phyloP scores from a whole-genome alignment of 352 stramenopile genomes.

The Phytopythium oedochilum region DNA sequence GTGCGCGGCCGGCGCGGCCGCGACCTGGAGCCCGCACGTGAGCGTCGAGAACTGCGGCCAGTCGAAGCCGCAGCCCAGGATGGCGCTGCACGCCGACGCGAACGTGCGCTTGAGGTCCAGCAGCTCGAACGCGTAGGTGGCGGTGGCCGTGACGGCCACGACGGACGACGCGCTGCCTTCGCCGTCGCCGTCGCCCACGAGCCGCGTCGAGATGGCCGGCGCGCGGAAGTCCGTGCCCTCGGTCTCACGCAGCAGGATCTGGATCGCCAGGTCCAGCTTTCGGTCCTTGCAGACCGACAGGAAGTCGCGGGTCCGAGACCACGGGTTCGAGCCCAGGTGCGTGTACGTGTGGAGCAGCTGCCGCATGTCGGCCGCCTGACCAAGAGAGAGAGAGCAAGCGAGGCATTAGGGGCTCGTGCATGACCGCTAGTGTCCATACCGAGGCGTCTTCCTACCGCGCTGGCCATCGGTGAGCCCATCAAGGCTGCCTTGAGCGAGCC shows the following conservation, averaged over 20 bases:
- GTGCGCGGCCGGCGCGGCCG: constrained; percentile 32
- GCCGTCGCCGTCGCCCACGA: too few species aligned
- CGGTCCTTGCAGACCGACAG: constrained; percentile 15
- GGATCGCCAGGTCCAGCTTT: constrained; percentile 28
- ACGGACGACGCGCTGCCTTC: too few species aligned
- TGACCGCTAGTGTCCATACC: neutral
- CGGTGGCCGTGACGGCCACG: constrained; percentile 37
- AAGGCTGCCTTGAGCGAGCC: constrained; percentile 31
- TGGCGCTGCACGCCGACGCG: constrained; percentile 28
- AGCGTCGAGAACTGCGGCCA: constrained; percentile 40
- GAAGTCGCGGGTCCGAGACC: constrained; percentile 19
- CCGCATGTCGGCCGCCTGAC: constrained; percentile 42
- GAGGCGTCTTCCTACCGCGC: constrained; percentile 2
- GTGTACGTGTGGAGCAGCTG: constrained; percentile 55
- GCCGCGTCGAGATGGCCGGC: constrained; percentile 35
- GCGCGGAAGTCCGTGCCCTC: constrained; percentile 23
- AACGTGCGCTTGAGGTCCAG: constrained; percentile 41
- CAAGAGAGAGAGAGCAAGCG: too few species aligned
- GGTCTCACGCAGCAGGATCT: constrained; percentile 45
- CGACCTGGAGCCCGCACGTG: constrained; percentile 18
- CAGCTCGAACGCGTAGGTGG: constrained; percentile 44
- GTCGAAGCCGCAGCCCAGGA: constrained; percentile 32
- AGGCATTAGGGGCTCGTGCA: too few species aligned
- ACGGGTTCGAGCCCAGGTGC: constrained; percentile 20
- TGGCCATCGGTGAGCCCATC: constrained; percentile 12